Base-by-base conservation (phyloP, 2,329 filamentous ascomycete species). In the Nothopassalora personata region DNA sequence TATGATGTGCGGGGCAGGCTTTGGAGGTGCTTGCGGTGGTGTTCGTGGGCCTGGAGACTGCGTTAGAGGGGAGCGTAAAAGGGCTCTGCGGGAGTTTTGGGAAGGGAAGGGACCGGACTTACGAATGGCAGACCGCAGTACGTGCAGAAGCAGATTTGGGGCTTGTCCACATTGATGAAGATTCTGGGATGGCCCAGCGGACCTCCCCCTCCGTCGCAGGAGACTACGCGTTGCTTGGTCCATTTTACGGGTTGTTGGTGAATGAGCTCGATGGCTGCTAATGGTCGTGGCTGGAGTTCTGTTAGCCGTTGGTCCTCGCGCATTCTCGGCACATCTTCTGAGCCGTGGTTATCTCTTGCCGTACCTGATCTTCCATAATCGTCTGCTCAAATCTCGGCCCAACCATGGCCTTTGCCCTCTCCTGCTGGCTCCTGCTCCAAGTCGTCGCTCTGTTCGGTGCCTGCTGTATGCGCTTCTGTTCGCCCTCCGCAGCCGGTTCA, bases 161-260 rank as follows among this genome's bases (percentile, higher is more conserved):
- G 90, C 82, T 97, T 97, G 78, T 99, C 94, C 66, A 89, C 87
- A 79, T 99, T 99, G 84, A 99, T 99, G 75, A 91, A 99, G 77
- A 99, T 88, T 71, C 85, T 85, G 53, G 94, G 94, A 76, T 99
- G 94, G 47, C 94, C 94, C 57, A 90, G 80, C 33, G 92, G 88
- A 49, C 93, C 94, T 67, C 92, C 92, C 60, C 93, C 94, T 59
- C 94, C 94, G 71, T 97, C 92, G 74, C 94, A 99, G 48, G 86
- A 86, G 54, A 95, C 93, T 52, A 89, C 77, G 62, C 86, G 84
- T 64, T 90, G 83, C 73, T 96, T 87, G 60, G 87, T 90, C 93
- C 94, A 99, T 75, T 85, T 84, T 36, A 99, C 94, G 19, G 92
- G 93, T 77, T 97, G 89, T 80, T 92, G 87, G 82, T 99, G 94